Evolutionary conservation across 768 basidiomycete genomes (phyloP).

Genomic region (Leccinum rimulosum): DNA sequence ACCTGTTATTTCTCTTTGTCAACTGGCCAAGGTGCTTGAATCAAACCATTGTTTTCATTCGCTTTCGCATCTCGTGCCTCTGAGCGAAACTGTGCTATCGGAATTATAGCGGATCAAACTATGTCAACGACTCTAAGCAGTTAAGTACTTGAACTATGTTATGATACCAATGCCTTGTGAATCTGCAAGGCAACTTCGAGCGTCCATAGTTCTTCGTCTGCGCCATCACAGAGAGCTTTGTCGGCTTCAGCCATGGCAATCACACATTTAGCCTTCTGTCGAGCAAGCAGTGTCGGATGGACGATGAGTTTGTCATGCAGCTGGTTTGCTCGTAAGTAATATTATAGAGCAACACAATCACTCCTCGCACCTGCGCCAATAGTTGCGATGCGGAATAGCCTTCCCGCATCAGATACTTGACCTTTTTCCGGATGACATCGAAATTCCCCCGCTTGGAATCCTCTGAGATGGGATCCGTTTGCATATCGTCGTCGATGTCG

Average conservation of each 20-base stretch:
- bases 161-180: constrained; percentile 53
- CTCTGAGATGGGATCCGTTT: constrained; percentile 36
- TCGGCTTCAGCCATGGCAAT: constrained; percentile 92
- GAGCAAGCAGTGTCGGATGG: constrained; percentile 77
- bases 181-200: constrained; percentile 83
- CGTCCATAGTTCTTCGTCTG: constrained; percentile 95
- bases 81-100: not conserved
- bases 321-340: constrained; percentile 39
- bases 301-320: constrained; percentile 85
- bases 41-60: constrained; percentile 9
- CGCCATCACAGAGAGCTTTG: constrained; percentile 93
- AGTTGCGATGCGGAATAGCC: constrained; percentile 93
- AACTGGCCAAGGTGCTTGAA: constrained; percentile 15
- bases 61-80: not conserved
- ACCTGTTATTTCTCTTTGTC: constrained; percentile 15
- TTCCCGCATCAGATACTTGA: constrained; percentile 75
- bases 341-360: not conserved
- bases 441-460: constrained; percentile 42
- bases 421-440: constrained; percentile 62
- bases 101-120: not conserved
- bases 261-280: constrained; percentile 78
- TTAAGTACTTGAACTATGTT: not conserved
- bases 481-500: constrained; percentile 57
- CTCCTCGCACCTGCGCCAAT: constrained; percentile 69
- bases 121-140: not conserved